Evolutionary conservation across 371 early-diverging fungal species (phyloP), one percentile per base, ranked within the genome.

Genomic region (Mucor lusitanicus): DNA sequence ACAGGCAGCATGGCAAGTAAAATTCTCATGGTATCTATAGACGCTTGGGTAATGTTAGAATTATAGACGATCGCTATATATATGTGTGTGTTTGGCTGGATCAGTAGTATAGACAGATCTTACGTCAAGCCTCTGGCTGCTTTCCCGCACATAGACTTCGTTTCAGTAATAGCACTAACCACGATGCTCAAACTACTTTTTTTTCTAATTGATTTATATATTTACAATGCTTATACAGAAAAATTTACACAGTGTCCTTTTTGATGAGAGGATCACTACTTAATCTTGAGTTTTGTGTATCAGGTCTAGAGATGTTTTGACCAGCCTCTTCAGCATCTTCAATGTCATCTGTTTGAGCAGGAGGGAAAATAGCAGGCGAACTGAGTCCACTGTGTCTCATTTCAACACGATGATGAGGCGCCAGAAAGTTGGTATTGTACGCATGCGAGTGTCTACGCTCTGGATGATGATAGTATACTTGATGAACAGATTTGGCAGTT

Each of bases 391-490:
- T 27, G 2, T 35, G 21, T 21, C n/a, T 30, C 40, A 50, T 27
- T 17, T 53, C 53, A n/a, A 60, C 54, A 5, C 60, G 54, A 11
- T 15, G 37, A 8, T 21, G 33, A 37, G 65, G 58, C 2, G 23
- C 23, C 21, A 46, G 35, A 15, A 25, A 23, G 3, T 37, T 17
- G 6, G 1, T 39, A 13, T 50, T 53, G 4, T 6, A 50, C 6
- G 13, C 32, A 30, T 50, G 60, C 19, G 64, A 61, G 3, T 28
- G 44, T 48, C 59, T 59, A 27, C 62, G 61, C 9, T 70, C 70
- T 27, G 71, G 71, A 30, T 67, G 67, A 27, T 71, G 71, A 56
- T 71, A 71, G 28, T 71, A 71, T 9, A 58, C 59, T 35, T 56
- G 8, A 25, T 71, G 71, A 6, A 67, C 25, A 1, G 56, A 42